Percentiles rank a stretch among this genome's conserved stretches.
Conservation (phyloP, 1,284 basidiomycete species). For the Ceratobasidium sp. region DNA sequence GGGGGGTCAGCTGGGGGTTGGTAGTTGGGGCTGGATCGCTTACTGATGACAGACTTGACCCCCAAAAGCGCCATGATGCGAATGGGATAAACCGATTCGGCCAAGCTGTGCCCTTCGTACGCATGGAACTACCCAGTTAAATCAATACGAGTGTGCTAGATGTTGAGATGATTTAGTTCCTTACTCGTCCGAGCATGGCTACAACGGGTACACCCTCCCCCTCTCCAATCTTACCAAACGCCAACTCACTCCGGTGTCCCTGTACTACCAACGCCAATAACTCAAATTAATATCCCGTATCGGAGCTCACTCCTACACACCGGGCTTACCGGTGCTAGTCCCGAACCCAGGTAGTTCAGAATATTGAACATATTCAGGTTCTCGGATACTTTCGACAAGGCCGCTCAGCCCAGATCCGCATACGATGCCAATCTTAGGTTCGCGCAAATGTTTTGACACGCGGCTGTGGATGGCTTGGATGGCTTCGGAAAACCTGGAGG, state of each 20-base stretch:
- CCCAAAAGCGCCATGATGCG: conserved; percentile 79
- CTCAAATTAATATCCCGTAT: neutral
- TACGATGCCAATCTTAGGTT: conserved; percentile 46
- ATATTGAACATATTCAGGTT: conserved; percentile 40
- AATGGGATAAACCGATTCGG: conserved; percentile 78
- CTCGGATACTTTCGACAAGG: conserved; percentile 39
- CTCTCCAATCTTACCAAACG: conserved; percentile 77
- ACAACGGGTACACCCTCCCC: conserved; percentile 74
- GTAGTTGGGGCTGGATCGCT: neutral
- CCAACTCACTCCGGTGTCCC: conserved; percentile 80
- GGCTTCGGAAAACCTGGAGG: conserved; percentile 17
- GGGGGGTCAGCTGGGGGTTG: conserved; percentile 1
- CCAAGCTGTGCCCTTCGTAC: conserved; percentile 79
- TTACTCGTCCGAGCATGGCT: conserved; percentile 83
- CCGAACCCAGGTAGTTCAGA: conserved; percentile 44
- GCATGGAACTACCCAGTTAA: conserved; percentile 73
- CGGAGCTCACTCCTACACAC: neutral
- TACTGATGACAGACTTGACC: conserved; percentile 77
- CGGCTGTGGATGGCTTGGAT: conserved; percentile 41
- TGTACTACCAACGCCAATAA: conserved; percentile 59
- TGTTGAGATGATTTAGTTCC: conserved; percentile 44
- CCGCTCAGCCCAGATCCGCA: conserved; percentile 46
- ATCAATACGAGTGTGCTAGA: conserved; percentile 19
- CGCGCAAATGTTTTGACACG: conserved; percentile 29
- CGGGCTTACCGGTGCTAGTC: conserved; percentile 69